A percentile compares a stretch with the other conserved stretches of the same genome.
These are phyloP conservation scores for Asterella californica DNA, from an alignment of 225 moss, liverwort and hornwort species.

Conservation along the genomic window DNA sequence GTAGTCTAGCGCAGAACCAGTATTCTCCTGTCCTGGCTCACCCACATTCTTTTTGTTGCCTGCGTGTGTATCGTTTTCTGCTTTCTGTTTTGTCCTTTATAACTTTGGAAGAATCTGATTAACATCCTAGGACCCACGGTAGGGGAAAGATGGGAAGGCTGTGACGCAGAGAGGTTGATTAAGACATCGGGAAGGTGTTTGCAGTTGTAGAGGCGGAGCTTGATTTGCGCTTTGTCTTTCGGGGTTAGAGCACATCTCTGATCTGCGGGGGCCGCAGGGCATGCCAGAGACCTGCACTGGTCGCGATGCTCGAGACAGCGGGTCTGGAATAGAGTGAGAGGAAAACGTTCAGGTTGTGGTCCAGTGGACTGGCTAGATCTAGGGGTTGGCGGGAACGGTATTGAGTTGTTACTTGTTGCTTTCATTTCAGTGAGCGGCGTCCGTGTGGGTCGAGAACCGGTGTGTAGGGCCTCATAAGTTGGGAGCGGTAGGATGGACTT, in stretches of 20 bases:
- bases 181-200: constrained; percentile 1
- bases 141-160: neutral
- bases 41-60: neutral
- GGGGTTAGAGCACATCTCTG: constrained; percentile 3
- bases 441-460: neutral
- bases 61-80: neutral
- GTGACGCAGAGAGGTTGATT: constrained; percentile 4
- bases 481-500: constrained; percentile 5
- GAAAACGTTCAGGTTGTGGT: neutral
- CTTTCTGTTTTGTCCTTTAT: constrained; percentile 4
- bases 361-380: constrained; percentile 3
- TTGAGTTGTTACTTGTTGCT: neutral
- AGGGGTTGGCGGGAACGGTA: constrained; percentile 4
- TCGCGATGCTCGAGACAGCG: neutral
- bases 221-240: neutral
- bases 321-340: neutral
- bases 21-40: neutral
- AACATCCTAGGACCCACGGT: neutral
- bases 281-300: neutral
- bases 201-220: neutral
- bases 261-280: neutral
- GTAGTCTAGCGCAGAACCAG: neutral
- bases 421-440: neutral
- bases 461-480: neutral
- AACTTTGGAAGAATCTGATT: neutral